phyloP scores from a whole-genome alignment of 306 rosid genomes.

The Glycine tomentella region DNA sequence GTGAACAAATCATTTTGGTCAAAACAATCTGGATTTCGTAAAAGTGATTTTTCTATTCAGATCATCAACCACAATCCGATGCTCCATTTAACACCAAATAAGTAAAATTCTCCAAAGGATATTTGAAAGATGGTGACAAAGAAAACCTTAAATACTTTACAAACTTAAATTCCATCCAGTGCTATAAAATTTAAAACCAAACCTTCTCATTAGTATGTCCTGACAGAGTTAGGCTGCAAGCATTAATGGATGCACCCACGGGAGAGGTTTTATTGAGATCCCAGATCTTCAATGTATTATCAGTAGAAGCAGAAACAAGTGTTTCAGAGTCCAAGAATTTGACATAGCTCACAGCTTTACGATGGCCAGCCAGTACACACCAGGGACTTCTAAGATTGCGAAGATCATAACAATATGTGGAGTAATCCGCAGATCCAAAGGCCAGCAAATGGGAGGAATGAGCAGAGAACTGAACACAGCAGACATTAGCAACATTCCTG shows the following conservation, averaged over 20 bases:
- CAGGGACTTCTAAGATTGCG: slow-evolving; percentile 87
- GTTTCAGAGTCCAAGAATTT: slow-evolving; percentile 94
- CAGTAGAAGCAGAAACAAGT: slow-evolving; percentile 95
- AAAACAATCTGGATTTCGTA: slow-evolving; percentile 27
- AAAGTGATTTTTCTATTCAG: slow-evolving; percentile 25
- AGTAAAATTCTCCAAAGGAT: slow-evolving; percentile 2
- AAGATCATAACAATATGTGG: slow-evolving; percentile 90
- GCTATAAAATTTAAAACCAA: slow-evolving; percentile 39
- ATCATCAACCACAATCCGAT: slow-evolving; percentile 18
- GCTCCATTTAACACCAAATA: slow-evolving; percentile 34
- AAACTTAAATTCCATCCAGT: slow-evolving; percentile 32
- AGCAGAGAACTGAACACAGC: slow-evolving; percentile 95
- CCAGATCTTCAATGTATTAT: slow-evolving; percentile 91
- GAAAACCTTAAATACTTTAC: slow-evolving; percentile 3
- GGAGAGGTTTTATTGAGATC: slow-evolving; percentile 80
- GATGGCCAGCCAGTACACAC: slow-evolving; percentile 87
- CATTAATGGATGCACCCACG: slow-evolving; percentile 63
- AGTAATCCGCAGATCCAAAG: slow-evolving; percentile 85
- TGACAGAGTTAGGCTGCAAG: slow-evolving; percentile 79
- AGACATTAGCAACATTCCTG: slow-evolving; percentile 82
- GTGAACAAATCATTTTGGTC: slow-evolving; percentile 18
- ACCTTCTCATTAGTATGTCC: slow-evolving; percentile 97
- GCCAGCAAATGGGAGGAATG: slow-evolving; percentile 84
- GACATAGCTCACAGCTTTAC: slow-evolving; percentile 88
- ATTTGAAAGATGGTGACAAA: slow-evolving; percentile 16